Percentiles rank a stretch among this genome's conserved stretches.
These are phyloP conservation scores for Moricandia arvensis DNA, from an alignment of 345 rosid genomes.

Conservation along the genomic window DNA sequence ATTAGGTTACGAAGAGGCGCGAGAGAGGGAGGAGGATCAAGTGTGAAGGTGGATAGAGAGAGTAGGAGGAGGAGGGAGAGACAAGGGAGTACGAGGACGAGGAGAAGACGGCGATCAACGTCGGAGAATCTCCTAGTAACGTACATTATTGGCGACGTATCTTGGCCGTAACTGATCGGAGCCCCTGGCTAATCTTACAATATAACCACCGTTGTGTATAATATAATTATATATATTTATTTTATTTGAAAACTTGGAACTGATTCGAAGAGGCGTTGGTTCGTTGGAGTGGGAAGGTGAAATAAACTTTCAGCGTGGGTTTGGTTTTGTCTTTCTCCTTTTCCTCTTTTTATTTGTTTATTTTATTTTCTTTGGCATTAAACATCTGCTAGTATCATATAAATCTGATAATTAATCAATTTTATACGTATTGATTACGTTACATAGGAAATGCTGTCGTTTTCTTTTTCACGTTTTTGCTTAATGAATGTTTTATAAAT, in stretches of 20 bases:
- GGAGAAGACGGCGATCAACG: constrained; percentile 50
- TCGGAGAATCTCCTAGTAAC: constrained; percentile 39
- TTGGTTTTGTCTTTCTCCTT: background rate
- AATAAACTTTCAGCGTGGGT: constrained; percentile 33
- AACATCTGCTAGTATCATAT: background rate
- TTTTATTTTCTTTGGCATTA: background rate
- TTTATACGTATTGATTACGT: background rate
- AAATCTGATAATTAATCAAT: background rate
- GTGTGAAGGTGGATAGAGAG: constrained; percentile 24
- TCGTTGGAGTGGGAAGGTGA: constrained; percentile 37
- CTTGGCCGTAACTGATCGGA: background rate
- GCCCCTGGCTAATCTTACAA: background rate
- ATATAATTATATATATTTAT: background rate
- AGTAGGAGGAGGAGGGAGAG: constrained; percentile 37
- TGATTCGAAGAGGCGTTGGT: constrained; percentile 17
- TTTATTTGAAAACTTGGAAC: background rate
- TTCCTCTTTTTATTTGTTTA: background rate
- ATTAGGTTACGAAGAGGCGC: constrained; percentile 31
- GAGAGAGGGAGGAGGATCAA: constrained; percentile 35
- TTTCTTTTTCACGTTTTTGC: background rate
- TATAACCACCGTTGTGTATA: background rate
- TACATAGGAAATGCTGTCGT: background rate
- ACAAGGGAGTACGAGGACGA: constrained; percentile 32
- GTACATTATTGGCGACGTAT: constrained; percentile 24
- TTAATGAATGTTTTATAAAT: background rate